A percentile compares a stretch with the other conserved stretches of the same genome.
These are phyloP conservation scores for Alternaria consortialis DNA, from an alignment of 2,329 filamentous ascomycete species.

Conservation along the genomic window DNA sequence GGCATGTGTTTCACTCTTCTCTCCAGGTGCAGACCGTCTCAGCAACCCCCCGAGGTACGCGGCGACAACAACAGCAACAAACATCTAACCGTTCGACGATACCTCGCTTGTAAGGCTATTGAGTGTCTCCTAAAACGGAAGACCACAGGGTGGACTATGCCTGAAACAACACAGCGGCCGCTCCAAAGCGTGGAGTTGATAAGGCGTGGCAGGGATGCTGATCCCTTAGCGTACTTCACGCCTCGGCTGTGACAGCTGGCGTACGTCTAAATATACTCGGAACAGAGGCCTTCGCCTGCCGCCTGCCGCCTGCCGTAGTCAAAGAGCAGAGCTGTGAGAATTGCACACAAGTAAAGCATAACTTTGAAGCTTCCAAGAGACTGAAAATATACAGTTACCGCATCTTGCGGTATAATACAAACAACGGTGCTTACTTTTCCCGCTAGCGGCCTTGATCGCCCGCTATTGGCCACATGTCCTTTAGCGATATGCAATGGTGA, in stretches of 20 bases:
- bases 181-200: constrained; percentile 17
- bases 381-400: neutral
- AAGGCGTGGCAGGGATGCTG: constrained; percentile 17
- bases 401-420: neutral
- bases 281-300: neutral
- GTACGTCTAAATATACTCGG: constrained; percentile 2
- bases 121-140: constrained; percentile 3
- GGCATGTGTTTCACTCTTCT: constrained; percentile 16
- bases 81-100: neutral
- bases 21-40: constrained; percentile 6
- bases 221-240: constrained; percentile 1
- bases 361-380: neutral
- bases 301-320: neutral
- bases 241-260: constrained; percentile 1
- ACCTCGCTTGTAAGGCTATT: neutral
- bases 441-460: constrained; percentile 5
- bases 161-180: constrained; percentile 15
- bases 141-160: constrained; percentile 5
- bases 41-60: neutral
- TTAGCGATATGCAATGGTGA: constrained; percentile 3
- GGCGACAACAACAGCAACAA: neutral
- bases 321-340: neutral
- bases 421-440: constrained; percentile 2
- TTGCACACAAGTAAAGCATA: neutral
- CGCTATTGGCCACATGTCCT: neutral